Evolutionary conservation across 1,284 basidiomycete species (phyloP).

Genomic region (Fomitopsis pinicola): DNA sequence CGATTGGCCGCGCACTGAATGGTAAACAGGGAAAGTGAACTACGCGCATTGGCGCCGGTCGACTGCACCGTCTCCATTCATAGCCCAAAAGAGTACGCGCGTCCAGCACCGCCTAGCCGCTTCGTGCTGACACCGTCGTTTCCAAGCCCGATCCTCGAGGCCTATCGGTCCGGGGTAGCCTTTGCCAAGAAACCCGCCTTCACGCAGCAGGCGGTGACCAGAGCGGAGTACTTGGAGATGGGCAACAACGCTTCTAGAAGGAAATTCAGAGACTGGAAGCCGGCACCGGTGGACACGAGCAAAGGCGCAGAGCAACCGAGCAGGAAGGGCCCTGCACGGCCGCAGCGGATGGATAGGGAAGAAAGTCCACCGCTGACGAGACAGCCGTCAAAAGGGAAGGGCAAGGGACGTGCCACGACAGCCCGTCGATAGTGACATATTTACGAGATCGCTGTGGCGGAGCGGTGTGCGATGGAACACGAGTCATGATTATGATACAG

Average conservation of each 20-base stretch:
- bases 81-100: slow-evolving; percentile 66
- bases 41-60: slow-evolving; percentile 75
- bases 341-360: slow-evolving; percentile 13
- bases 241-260: slow-evolving; percentile 71
- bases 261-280: slow-evolving; percentile 54
- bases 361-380: slow-evolving; percentile 2
- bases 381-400: slow-evolving; percentile 1
- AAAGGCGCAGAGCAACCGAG: slow-evolving; percentile 15
- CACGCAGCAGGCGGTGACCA: slow-evolving; percentile 54
- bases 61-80: slow-evolving; percentile 73
- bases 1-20: background rate
- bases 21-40: slow-evolving; percentile 51
- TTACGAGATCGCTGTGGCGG: too few species aligned
- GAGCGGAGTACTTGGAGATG: slow-evolving; percentile 78
- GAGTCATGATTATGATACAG: too few species aligned
- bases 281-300: slow-evolving; percentile 15
- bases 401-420: slow-evolving; percentile 1
- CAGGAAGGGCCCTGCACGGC: slow-evolving; percentile 14
- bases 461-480: too few species aligned
- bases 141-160: slow-evolving; percentile 67
- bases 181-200: slow-evolving; percentile 57
- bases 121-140: background rate
- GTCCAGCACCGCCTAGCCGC: background rate
- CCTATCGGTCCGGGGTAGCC: slow-evolving; percentile 62
- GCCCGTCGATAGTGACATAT: background rate